phyloP scores from a whole-genome alignment of 2,329 filamentous ascomycete species.

The Diplodia intermedia region DNA sequence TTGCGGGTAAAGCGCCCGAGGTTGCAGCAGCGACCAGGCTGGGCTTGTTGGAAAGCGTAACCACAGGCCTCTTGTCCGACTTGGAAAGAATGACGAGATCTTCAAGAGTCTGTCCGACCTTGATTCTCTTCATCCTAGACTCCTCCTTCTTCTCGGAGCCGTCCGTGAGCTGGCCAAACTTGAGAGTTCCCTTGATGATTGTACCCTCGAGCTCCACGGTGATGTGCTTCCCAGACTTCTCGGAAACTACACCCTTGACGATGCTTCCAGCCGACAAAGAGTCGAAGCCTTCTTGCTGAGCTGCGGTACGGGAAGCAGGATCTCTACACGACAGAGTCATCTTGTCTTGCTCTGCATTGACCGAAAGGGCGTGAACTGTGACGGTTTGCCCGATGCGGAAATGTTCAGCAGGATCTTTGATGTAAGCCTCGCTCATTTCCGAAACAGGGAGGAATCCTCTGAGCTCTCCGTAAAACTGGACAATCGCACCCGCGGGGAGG shows the following conservation, averaged over 20 bases:
- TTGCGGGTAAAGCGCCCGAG: slow-evolving; percentile 72
- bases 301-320: slow-evolving; percentile 77
- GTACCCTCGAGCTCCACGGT: slow-evolving; percentile 76
- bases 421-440: slow-evolving; percentile 98
- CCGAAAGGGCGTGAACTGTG: slow-evolving; percentile 83
- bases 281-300: slow-evolving; percentile 75
- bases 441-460: slow-evolving; percentile 88
- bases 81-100: slow-evolving; percentile 90
- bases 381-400: slow-evolving; percentile 92
- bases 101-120: slow-evolving; percentile 80
- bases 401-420: slow-evolving; percentile 85
- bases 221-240: slow-evolving; percentile 53
- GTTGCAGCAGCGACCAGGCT: slow-evolving; percentile 79
- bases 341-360: slow-evolving; percentile 73
- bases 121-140: slow-evolving; percentile 78
- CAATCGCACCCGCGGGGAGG: slow-evolving; percentile 77
- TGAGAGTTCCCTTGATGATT: slow-evolving; percentile 78
- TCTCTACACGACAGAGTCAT: slow-evolving; percentile 95
- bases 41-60: slow-evolving; percentile 82
- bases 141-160: slow-evolving; percentile 80
- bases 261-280: slow-evolving; percentile 75
- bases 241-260: slow-evolving; percentile 72
- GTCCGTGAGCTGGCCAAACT: slow-evolving; percentile 81
- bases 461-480: slow-evolving; percentile 88
- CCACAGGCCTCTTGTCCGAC: slow-evolving; percentile 74